Conservation (phyloP, 2,329 filamentous ascomycete species). For the Trichoderma semiorbis region DNA sequence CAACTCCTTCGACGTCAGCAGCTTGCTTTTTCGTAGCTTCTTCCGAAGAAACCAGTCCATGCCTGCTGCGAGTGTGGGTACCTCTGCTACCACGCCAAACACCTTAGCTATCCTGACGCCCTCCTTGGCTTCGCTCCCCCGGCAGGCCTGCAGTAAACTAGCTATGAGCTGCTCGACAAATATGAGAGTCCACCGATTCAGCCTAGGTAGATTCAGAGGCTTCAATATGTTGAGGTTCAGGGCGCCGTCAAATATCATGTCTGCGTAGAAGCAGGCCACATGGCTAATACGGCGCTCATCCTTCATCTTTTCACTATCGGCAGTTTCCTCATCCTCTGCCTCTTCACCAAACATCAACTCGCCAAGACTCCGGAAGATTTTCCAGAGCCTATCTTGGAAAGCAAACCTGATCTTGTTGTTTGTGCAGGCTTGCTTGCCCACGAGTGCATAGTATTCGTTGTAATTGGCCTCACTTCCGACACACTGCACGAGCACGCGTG, state of each 20-base stretch:
- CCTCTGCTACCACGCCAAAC: conserved; percentile 61
- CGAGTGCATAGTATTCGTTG: conserved; percentile 89
- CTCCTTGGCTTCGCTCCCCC: conserved; percentile 44
- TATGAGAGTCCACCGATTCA: conserved; percentile 70
- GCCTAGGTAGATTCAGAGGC: conserved; percentile 72
- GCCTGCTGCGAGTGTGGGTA: conserved; percentile 66
- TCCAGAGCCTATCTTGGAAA: conserved; percentile 85
- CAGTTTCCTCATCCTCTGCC: conserved; percentile 50
- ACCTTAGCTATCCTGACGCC: conserved; percentile 60
- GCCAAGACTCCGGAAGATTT: conserved; percentile 79
- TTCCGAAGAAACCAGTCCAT: conserved; percentile 78
- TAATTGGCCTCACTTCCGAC: conserved; percentile 77
- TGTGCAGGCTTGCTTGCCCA: conserved; percentile 73
- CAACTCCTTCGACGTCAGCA: conserved; percentile 47
- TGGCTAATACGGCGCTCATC: conserved; percentile 52
- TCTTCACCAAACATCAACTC: conserved; percentile 69
- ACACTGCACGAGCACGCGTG: conserved; percentile 83
- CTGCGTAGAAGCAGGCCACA: conserved; percentile 53
- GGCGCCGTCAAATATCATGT: conserved; percentile 45
- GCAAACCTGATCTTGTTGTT: conserved; percentile 75
- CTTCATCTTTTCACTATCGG: conserved; percentile 42
- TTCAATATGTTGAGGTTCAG: conserved; percentile 53
- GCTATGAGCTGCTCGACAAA: conserved; percentile 82
- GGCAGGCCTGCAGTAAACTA: conserved; percentile 65
- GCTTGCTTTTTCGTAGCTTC: conserved; percentile 63